A percentile compares a stretch with the other conserved stretches of the same genome.
phyloP scores from a whole-genome alignment of 352 stramenopile genomes.

The Pythium oligandrum region DNA sequence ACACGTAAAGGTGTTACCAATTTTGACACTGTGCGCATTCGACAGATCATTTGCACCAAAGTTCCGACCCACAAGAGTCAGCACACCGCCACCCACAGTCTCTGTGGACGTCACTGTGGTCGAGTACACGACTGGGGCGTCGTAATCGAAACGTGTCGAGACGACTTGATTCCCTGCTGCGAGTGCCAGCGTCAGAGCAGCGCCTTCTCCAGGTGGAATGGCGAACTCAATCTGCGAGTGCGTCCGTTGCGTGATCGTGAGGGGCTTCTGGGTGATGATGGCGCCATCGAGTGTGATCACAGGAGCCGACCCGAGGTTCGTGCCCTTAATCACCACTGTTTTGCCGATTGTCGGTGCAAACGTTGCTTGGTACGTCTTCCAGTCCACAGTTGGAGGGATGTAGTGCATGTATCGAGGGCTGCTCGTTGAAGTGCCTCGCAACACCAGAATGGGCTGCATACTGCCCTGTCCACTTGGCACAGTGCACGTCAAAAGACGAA shows the following conservation, averaged over 20 bases:
- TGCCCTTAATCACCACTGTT: conserved; percentile 31
- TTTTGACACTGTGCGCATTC: conserved; percentile 23
- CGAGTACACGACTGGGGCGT: conserved; percentile 34
- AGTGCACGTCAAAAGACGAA: conserved; percentile 36
- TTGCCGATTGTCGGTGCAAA: conserved; percentile 37
- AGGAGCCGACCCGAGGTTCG: conserved; percentile 37
- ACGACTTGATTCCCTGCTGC: conserved; percentile 38
- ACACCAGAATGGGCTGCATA: conserved; percentile 29
- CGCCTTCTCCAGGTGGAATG: conserved; percentile 47
- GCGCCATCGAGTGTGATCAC: conserved; percentile 17
- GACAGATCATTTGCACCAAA: conserved; percentile 46
- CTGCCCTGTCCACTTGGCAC: conserved; percentile 43
- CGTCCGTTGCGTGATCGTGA: conserved; percentile 20
- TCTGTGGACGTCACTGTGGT: conserved; percentile 27
- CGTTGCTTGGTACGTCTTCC: conserved; percentile 25
- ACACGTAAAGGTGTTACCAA: conserved; percentile 20
- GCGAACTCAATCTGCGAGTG: conserved; percentile 33
- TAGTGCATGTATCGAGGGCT: conserved; percentile 48
- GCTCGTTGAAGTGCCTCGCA: conserved; percentile 29
- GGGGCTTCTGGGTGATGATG: not conserved
- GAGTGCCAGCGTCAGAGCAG: conserved; percentile 28
- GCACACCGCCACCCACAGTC: conserved; percentile 35
- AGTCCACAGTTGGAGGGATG: conserved; percentile 38
- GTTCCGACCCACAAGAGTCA: conserved; percentile 43
- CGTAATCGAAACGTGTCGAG: conserved; percentile 40